Base-by-base conservation (phyloP, 2,329 filamentous ascomycete genomes). In the Aspergillus proliferans region DNA sequence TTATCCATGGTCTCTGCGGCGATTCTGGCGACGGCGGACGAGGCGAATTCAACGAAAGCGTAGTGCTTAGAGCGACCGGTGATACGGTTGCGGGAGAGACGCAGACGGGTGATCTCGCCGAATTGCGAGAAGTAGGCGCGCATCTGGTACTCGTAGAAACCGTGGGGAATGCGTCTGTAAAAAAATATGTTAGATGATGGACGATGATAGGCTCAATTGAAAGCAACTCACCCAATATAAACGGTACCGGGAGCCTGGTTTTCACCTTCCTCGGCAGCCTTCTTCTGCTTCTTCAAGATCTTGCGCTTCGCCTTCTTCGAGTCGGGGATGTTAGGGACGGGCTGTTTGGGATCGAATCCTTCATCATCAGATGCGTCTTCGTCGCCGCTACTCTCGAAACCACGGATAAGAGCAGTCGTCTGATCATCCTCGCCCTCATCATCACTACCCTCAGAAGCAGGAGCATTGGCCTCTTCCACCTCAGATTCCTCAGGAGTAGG, bases 101-200 rank as follows among this genome's bases (percentile, higher is more conserved):
- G 85, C 49, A 96, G 78, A 48, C 77, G 83, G 46, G 77, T 81
- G 61, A 98, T 89, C 12, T 82, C 76, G 58, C 93, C 93, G 59
- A 98, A 98, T 70, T 98, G 93, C 47, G 84, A 81, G 66, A 97
- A 95, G 77, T 97, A 98, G 56, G 85, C 83, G 60, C 83, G 84
- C 86, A 98, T 94, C 73, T 97, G 87, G 63, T 90, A 82, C 74
- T 98, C 93, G 78, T 92, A 97, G 82, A 98, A 98, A 73, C 93
- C 88, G 72, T 93, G 88, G 36, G 91, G 91, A 52, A 95, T 85
- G 56, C 90, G 88, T 48, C 80, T 80, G 49, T 7, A 38, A 22
- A 48, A 46, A 38, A 40, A 46, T 24, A 51, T 45, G 57, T 60
- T 51, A 62, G 51, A 43, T 47, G 45, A 47, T 28, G 28, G n/a